phyloP scores from a whole-genome alignment of 75 land plant species.

The Sequoia sempervirens region DNA sequence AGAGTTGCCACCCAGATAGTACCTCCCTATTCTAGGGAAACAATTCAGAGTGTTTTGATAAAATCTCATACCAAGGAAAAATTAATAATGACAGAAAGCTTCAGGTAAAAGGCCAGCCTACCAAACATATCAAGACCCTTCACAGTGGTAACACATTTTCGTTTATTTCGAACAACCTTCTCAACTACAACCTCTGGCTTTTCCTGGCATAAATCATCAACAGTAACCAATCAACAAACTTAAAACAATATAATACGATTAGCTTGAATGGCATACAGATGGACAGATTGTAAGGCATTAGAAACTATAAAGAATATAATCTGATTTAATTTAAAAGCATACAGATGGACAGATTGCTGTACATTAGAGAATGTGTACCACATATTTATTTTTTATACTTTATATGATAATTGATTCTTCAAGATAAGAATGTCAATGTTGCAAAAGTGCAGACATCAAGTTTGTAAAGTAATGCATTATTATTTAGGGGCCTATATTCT shows the following conservation, averaged over 20 bases:
- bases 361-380: background rate
- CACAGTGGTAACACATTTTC: conserved; percentile 92
- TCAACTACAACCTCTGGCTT: conserved; percentile 95
- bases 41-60: background rate
- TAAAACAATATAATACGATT: background rate
- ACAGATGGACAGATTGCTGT: background rate
- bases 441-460: background rate
- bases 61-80: background rate
- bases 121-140: conserved; percentile 98
- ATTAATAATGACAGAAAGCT: background rate
- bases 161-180: conserved; percentile 88
- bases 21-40: background rate
- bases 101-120: conserved; percentile 20
- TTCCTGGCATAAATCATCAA: conserved; percentile 43
- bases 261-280: background rate
- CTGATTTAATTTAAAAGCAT: background rate
- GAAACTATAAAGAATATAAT: background rate
- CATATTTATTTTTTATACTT: background rate
- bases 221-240: background rate
- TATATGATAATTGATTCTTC: background rate
- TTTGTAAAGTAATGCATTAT: background rate
- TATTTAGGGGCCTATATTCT: background rate
- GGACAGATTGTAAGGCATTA: background rate
- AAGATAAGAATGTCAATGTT: background rate
- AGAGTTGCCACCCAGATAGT: background rate